phyloP scores from a whole-genome alignment of 495 filamentous ascomycete species.

The Aspergillus nidulans region DNA sequence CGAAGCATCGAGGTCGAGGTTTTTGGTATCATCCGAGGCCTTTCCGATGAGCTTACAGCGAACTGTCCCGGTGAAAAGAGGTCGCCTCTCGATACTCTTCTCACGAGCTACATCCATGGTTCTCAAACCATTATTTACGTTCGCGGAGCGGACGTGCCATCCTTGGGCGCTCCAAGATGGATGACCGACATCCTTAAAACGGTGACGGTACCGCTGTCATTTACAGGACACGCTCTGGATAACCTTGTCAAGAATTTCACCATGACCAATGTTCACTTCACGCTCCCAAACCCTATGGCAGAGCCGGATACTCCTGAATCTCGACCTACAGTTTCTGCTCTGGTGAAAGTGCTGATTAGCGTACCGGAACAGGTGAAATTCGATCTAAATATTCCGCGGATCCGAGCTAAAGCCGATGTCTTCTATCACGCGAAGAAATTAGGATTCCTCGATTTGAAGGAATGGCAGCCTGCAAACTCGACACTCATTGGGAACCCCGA shows the following conservation, averaged over 20 bases:
- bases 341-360: conserved; percentile 68
- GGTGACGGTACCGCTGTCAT: conserved; percentile 77
- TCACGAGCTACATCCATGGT: conserved; percentile 78
- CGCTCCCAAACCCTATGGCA: conserved; percentile 70
- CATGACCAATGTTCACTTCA: conserved; percentile 76
- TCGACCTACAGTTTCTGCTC: conserved; percentile 73
- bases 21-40: conserved; percentile 58
- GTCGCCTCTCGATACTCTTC: conserved; percentile 81
- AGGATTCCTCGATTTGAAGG: conserved; percentile 65
- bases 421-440: conserved; percentile 70
- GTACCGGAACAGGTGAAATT: conserved; percentile 86
- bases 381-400: conserved; percentile 63
- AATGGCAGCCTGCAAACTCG: conserved; percentile 87
- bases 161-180: conserved; percentile 68
- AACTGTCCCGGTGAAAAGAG: conserved; percentile 67
- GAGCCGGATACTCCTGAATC: conserved; percentile 69
- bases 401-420: conserved; percentile 73
- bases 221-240: conserved; percentile 75
- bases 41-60: conserved; percentile 66
- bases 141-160: conserved; percentile 66
- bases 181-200: conserved; percentile 72
- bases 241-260: conserved; percentile 82
- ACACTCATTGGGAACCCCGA: conserved; percentile 55
- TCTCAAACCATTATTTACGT: conserved; percentile 73
- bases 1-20: conserved; percentile 62